Percentiles rank a stretch among this genome's conserved stretches.
Conservation (phyloP, 176 grass and related monocot species). For the Eleusine indica region DNA sequence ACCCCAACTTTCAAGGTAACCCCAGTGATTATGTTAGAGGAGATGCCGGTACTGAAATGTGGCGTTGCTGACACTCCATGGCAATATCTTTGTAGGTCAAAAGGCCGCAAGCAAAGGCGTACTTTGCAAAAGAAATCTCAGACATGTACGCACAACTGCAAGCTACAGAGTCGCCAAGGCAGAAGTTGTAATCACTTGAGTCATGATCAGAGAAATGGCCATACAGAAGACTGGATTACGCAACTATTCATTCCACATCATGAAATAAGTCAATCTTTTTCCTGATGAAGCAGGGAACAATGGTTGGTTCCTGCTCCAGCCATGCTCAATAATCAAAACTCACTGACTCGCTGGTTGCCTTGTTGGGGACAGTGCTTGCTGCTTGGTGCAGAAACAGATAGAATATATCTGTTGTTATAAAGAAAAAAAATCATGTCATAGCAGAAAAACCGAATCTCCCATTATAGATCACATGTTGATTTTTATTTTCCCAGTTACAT, state of each 20-base stretch:
- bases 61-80: background rate
- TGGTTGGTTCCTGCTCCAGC: background rate
- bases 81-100: constrained; percentile 60
- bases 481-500: background rate
- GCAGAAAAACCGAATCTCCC: background rate
- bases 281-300: background rate
- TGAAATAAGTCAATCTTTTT: constrained; percentile 9
- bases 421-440: background rate
- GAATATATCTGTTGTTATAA: background rate
- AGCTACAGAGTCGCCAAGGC: constrained; percentile 38
- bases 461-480: background rate
- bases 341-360: background rate
- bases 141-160: constrained; percentile 71
- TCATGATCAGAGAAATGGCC: background rate
- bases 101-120: constrained; percentile 90
- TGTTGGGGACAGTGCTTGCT: background rate
- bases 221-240: background rate
- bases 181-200: constrained; percentile 31
- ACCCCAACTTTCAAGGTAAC: constrained; percentile 95
- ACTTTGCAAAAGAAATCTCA: constrained; percentile 81
- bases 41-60: background rate
- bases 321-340: background rate
- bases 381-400: background rate
- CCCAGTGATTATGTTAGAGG: constrained; percentile 18
- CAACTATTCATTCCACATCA: background rate